These are phyloP conservation scores for Parasitella parasitica DNA, from an alignment of 371 early-diverging fungal species.

Conservation along the genomic window DNA sequence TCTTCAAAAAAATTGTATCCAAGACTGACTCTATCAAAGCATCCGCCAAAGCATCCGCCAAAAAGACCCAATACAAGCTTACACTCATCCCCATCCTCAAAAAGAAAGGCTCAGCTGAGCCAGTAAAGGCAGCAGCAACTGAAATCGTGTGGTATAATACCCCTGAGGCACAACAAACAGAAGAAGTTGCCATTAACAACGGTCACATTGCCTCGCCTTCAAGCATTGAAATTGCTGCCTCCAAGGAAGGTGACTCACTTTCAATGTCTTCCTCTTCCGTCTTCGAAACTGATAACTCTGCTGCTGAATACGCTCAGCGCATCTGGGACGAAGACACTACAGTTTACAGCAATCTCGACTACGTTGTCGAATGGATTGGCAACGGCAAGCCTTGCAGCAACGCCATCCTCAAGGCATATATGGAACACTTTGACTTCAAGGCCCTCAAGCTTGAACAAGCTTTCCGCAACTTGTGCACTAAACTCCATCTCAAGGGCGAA, in stretches of 20 bases:
- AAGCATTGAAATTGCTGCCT: neutral
- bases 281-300: constrained; percentile 1
- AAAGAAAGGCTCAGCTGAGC: neutral
- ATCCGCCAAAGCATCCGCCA: neutral
- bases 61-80: constrained; percentile 13
- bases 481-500: constrained; percentile 78
- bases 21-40: constrained; percentile 1
- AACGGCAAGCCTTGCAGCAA: constrained; percentile 50
- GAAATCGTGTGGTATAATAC: constrained; percentile 6
- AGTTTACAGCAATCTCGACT: constrained; percentile 27
- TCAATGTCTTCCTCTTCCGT: constrained; percentile 6
- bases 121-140: neutral
- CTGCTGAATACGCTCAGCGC: constrained; percentile 30
- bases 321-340: constrained; percentile 47
- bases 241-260: constrained; percentile 1
- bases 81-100: constrained; percentile 18
- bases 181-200: neutral
- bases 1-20: constrained; percentile 9
- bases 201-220: constrained; percentile 4
- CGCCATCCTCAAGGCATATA: constrained; percentile 60
- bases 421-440: constrained; percentile 72
- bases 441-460: constrained; percentile 68
- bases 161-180: neutral
- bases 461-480: constrained; percentile 69
- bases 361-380: constrained; percentile 46